These are phyloP conservation scores for Aphanomyces invadans DNA, from an alignment of 352 stramenopile species.

Conservation along the genomic window DNA sequence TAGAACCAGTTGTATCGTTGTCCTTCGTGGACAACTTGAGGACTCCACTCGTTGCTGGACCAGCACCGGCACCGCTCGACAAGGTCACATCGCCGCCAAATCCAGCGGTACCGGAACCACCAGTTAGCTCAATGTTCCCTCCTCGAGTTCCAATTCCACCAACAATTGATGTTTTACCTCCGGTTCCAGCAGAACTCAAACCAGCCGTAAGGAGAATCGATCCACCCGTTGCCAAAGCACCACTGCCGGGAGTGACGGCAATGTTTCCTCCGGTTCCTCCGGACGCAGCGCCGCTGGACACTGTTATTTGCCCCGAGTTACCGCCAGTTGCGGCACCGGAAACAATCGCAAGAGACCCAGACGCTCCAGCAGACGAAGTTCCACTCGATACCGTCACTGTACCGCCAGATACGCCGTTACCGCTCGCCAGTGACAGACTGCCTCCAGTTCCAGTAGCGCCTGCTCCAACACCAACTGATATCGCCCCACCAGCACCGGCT, in stretches of 20 bases:
- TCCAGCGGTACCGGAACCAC: constrained; percentile 15
- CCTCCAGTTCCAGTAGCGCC: constrained; percentile 29
- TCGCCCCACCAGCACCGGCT: constrained; percentile 27
- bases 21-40: constrained; percentile 28
- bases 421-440: constrained; percentile 28
- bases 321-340: constrained; percentile 20
- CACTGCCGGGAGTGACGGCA: constrained; percentile 15
- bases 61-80: constrained; percentile 27
- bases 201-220: constrained; percentile 24
- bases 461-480: constrained; percentile 29
- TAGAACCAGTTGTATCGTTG: constrained; percentile 24
- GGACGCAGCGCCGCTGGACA: constrained; percentile 15
- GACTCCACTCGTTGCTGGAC: constrained; percentile 25
- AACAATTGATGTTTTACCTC: constrained; percentile 18
- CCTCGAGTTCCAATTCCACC: constrained; percentile 21
- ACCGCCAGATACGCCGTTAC: constrained; percentile 9
- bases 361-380: constrained; percentile 12
- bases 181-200: constrained; percentile 1
- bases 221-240: constrained; percentile 15
- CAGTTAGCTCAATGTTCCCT: constrained; percentile 20
- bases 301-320: constrained; percentile 12
- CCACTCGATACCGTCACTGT: constrained; percentile 4
- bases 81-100: constrained; percentile 29
- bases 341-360: neutral
- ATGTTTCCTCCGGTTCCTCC: constrained; percentile 24